Conservation (phyloP, 495 filamentous ascomycete genomes). For the Letharia columbiana region DNA sequence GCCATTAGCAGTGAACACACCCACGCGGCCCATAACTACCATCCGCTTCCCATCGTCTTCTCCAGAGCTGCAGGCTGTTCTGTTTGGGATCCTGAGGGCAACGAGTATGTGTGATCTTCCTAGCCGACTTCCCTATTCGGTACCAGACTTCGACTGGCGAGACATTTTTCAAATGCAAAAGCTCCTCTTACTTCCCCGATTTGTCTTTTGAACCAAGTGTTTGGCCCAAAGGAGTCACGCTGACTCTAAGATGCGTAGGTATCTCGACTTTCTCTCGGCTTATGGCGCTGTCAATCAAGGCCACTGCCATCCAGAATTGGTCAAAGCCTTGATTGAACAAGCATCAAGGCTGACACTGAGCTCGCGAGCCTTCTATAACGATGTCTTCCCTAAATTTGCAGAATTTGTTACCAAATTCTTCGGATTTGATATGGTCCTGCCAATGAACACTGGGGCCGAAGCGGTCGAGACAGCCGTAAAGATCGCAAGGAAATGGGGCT, state of each 20-base stretch:
- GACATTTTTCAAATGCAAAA: neutral
- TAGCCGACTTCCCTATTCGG: neutral
- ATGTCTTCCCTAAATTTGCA: slow-evolving; percentile 95
- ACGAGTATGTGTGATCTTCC: neutral
- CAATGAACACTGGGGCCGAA: slow-evolving; percentile 98
- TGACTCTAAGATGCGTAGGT: slow-evolving; percentile 40
- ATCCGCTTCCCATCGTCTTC: slow-evolving; percentile 91
- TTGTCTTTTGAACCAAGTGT: neutral
- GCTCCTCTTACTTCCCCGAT: neutral
- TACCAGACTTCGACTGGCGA: neutral
- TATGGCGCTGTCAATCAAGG: slow-evolving; percentile 99
- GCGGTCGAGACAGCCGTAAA: slow-evolving; percentile 98
- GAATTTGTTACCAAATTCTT: slow-evolving; percentile 82
- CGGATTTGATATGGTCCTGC: slow-evolving; percentile 97
- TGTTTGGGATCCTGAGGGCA: slow-evolving; percentile 97
- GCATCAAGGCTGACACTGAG: slow-evolving; percentile 85
- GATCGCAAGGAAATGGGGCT: slow-evolving; percentile 97
- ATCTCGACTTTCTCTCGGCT: slow-evolving; percentile 95
- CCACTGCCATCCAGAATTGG: slow-evolving; percentile 93
- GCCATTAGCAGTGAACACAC: slow-evolving; percentile 75
- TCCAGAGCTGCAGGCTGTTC: slow-evolving; percentile 69
- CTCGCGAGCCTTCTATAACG: slow-evolving; percentile 95
- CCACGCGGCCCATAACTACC: slow-evolving; percentile 96
- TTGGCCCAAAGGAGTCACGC: neutral
- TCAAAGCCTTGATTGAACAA: slow-evolving; percentile 83